A percentile compares a stretch with the other conserved stretches of the same genome.
phyloP scores from a whole-genome alignment of 2,329 filamentous ascomycete species.

The Phoma sp. region DNA sequence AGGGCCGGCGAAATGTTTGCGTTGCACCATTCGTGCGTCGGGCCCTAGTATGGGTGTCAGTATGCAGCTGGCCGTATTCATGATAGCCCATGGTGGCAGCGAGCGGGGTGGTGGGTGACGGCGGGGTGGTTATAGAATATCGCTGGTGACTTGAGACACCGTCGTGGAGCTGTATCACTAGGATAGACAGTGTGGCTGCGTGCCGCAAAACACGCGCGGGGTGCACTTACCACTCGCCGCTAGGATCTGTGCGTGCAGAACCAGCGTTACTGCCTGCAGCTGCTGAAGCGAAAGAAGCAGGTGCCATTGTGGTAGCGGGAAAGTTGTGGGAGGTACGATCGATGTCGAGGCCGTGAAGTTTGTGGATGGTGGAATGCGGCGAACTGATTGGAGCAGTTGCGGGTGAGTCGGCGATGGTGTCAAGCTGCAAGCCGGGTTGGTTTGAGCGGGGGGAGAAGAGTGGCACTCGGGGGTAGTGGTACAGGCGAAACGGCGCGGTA shows the following conservation, averaged over 20 bases:
- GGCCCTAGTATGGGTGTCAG: constrained; percentile 55
- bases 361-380: constrained; percentile 31
- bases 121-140: constrained; percentile 10
- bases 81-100: constrained; percentile 18
- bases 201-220: constrained; percentile 10
- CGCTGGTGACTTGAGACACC: constrained; percentile 21
- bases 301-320: constrained; percentile 49
- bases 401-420: constrained; percentile 23
- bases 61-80: constrained; percentile 1
- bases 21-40: constrained; percentile 70
- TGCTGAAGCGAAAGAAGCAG: constrained; percentile 58
- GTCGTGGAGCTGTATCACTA: constrained; percentile 18
- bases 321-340: constrained; percentile 26
- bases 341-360: constrained; percentile 34
- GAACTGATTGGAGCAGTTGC: constrained; percentile 32
- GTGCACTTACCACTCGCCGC: constrained; percentile 54
- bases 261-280: constrained; percentile 53
- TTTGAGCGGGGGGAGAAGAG: constrained; percentile 18
- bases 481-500: constrained; percentile 27
- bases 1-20: constrained; percentile 70
- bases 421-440: constrained; percentile 28
- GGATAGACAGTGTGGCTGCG: constrained; percentile 7
- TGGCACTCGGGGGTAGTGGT: constrained; percentile 24
- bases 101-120: constrained; percentile 7
- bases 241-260: constrained; percentile 51